phyloP scores from a whole-genome alignment of 1,284 basidiomycete genomes.

The Leccinum fuscescens region DNA sequence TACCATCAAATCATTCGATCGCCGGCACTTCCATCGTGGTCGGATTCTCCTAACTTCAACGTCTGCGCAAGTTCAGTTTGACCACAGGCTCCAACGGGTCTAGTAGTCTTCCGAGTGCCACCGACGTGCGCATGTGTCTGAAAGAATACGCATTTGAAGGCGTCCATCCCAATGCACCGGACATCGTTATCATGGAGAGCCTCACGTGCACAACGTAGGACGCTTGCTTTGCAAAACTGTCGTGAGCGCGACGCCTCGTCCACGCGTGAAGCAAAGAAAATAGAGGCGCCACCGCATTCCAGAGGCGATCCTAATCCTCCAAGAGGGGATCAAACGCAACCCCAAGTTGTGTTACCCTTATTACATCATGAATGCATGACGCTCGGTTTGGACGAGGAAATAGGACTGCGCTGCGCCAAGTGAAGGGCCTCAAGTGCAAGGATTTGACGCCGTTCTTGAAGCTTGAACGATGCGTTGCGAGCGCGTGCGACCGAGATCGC shows the following conservation, averaged over 20 bases:
- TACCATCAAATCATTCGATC: no score
- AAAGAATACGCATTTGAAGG: no score
- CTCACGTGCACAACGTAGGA: no score
- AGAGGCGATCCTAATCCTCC: slow-evolving; percentile 38
- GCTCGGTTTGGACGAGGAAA: slow-evolving; percentile 36
- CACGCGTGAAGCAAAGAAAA: slow-evolving; percentile 25
- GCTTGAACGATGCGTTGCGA: slow-evolving; percentile 45
- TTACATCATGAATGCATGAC: slow-evolving; percentile 44
- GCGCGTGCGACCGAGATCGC: slow-evolving; percentile 59
- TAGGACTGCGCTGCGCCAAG: slow-evolving; percentile 38
- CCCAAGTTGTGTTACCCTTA: slow-evolving; percentile 54
- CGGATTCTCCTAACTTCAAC: no score
- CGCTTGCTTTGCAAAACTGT: no score
- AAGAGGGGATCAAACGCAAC: slow-evolving; percentile 45
- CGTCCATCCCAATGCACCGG: no score
- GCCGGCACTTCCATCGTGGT: no score
- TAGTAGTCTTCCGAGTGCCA: no score
- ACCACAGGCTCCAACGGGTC: no score
- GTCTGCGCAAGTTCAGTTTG: no score
- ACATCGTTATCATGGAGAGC: no score
- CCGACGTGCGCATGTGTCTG: no score
- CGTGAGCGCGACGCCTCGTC: slow-evolving; percentile 27
- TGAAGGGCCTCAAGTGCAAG: slow-evolving; percentile 55
- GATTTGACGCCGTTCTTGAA: slow-evolving; percentile 44
- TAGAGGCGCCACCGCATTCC: slow-evolving; percentile 30